phyloP scores from a whole-genome alignment of 2,329 filamentous ascomycete species.

The Pestalotiopsis sp. region DNA sequence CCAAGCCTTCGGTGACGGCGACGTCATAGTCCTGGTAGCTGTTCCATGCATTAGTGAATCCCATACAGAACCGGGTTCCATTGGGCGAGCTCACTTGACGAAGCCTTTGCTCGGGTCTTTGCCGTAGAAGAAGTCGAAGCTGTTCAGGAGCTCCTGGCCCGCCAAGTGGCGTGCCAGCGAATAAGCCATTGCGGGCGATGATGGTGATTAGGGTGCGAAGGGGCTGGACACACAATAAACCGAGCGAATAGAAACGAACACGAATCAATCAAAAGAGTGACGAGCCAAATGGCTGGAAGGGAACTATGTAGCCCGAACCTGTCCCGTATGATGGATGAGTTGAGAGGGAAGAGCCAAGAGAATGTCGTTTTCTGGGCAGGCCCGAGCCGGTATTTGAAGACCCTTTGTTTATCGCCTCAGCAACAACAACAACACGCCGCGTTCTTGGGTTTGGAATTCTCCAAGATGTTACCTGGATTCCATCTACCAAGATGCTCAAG shows the following conservation, averaged over 20 bases:
- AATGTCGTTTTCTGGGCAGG: not conserved
- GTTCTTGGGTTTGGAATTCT: not conserved
- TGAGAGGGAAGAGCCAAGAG: slow-evolving; percentile 8
- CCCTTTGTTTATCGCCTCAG: not conserved
- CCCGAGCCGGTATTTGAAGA: not conserved
- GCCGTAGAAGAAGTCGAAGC: slow-evolving; percentile 51
- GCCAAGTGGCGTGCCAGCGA: slow-evolving; percentile 31
- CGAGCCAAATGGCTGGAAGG: slow-evolving; percentile 14
- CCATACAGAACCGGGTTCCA: not conserved
- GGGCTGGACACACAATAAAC: slow-evolving; percentile 14
- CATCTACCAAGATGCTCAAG: not conserved
- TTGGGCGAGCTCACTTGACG: slow-evolving; percentile 54
- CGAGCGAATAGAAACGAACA: slow-evolving; percentile 24
- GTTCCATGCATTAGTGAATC: not conserved
- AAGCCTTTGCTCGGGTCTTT: slow-evolving; percentile 67
- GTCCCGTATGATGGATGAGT: slow-evolving; percentile 17
- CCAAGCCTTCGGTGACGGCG: slow-evolving; percentile 40
- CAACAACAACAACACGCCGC: not conserved
- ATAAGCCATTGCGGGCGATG: slow-evolving; percentile 23
- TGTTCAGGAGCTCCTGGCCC: slow-evolving; percentile 31
- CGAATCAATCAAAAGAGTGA: slow-evolving; percentile 14
- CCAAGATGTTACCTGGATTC: not conserved
- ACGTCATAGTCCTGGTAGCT: slow-evolving; percentile 45
- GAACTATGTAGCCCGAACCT: slow-evolving; percentile 14
- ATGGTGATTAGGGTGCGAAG: not conserved